Percentiles rank a stretch among this genome's conserved stretches.
phyloP scores from a whole-genome alignment of 164 flowering plant species.

The Taxillus chinensis region DNA sequence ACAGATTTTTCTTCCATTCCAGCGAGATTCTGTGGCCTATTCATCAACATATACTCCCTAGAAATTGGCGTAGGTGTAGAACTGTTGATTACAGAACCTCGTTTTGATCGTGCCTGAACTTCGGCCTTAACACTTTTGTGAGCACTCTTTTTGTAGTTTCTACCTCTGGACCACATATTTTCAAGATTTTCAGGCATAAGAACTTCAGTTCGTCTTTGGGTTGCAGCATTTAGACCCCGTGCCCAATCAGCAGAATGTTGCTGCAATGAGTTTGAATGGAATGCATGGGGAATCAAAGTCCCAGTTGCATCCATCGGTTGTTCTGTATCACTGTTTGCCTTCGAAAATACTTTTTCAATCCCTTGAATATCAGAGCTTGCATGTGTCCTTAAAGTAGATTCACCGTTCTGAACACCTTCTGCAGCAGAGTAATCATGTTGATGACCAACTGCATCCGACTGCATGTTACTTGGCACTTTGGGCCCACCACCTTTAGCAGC shows the following conservation, averaged over 20 bases:
- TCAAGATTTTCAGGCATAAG: conserved; percentile 99
- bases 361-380: conserved; percentile 19
- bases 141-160: conserved; percentile 63
- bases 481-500: conserved; percentile 26
- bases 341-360: conserved; percentile 15
- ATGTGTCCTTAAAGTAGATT: conserved; percentile 15
- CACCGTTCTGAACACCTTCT: conserved; percentile 10
- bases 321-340: conserved; percentile 20
- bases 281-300: conserved; percentile 3
- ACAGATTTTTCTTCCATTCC: conserved; percentile 23
- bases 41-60: conserved; percentile 18
- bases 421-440: conserved; percentile 8
- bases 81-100: conserved; percentile 17
- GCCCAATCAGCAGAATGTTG: conserved; percentile 73
- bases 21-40: conserved; percentile 15
- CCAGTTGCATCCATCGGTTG: conserved; percentile 13
- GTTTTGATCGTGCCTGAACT: conserved; percentile 16
- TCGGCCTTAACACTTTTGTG: conserved; percentile 25
- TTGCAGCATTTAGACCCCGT: conserved; percentile 64
- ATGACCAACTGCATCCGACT: conserved; percentile 15
- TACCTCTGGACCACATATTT: conserved; percentile 92
- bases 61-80: conserved; percentile 8
- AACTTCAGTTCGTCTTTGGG: conserved; percentile 91
- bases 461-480: conserved; percentile 17
- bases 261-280: conserved; percentile 25